Evolutionary conservation across 2,329 filamentous ascomycete genomes (phyloP), one percentile per base, ranked within the genome.

Genomic region (Aspergillus sp.): DNA sequence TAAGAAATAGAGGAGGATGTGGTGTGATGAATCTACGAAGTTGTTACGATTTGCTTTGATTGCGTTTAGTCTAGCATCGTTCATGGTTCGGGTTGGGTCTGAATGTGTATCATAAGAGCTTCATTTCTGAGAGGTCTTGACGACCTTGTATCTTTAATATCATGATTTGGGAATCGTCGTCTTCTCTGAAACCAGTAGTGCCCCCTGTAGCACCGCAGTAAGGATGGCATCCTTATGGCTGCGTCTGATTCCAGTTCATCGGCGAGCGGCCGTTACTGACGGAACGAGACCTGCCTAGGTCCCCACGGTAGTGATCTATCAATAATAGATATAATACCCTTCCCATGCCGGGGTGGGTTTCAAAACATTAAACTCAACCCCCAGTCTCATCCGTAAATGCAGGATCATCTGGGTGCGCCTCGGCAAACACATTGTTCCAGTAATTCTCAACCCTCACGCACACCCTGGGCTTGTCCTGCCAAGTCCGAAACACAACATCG

Each of bases 371-470:
- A 19, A 19, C 19, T 19, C 19, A 19, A 19, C 19, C 19, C 19
- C 19, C 19, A 19, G 19, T 2, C 19, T 19, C 19, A 39, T 39
- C 19, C 36, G 54, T 53, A 35, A 67, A 68, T 30, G 61, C 56
- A 1, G 62, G 60, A 34, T 65, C 62, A 43, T 62, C 58, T 1
- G 62, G 57, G 44, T 61, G 60, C 27, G 62, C 55, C 44, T 61
- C 53, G 10, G 61, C 61, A 52, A 67, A 67, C 6, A 66, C 61
- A 48, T 63, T 57, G 7, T 55, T 48, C 64, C 64, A 67, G 45
- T 67, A 67, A 35, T 57, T 53, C 38, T 65, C 55, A 9, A 65
- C 59, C 41, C 47, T 61, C 26, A 57, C 44, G 44, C 64, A 67
- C 4, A 64, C 52, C 2, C 57, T 61, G 4, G 50, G 46, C 43